phyloP scores from a whole-genome alignment of 2,329 filamentous ascomycete genomes.

The Cercospora sesami region DNA sequence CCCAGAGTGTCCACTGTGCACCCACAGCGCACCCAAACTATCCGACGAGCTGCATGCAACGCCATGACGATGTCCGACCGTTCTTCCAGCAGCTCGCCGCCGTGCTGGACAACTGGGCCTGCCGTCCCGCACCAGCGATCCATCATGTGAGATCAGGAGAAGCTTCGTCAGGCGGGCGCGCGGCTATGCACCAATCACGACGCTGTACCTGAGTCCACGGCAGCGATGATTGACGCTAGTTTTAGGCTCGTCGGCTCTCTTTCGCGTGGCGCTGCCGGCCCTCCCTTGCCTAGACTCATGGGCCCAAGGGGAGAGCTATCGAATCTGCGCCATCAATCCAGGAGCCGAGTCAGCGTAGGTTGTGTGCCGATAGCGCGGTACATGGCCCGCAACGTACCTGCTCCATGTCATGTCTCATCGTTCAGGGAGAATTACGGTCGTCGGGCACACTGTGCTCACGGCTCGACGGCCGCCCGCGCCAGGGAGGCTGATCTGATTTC shows the following conservation, averaged over 20 bases:
- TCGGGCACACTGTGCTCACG: background rate
- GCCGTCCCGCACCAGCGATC: slow-evolving; percentile 9
- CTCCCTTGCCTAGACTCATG: slow-evolving; percentile 6
- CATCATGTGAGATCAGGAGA: slow-evolving; percentile 18
- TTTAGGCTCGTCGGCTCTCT: slow-evolving; percentile 22
- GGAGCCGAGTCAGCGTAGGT: slow-evolving; percentile 15
- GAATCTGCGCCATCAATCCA: background rate
- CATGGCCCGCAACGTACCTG: slow-evolving; percentile 5
- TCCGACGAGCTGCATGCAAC: background rate
- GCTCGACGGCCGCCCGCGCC: background rate
- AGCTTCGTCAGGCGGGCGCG: slow-evolving; percentile 11
- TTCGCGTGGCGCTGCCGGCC: slow-evolving; percentile 12
- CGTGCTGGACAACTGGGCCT: background rate
- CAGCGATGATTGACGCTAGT: slow-evolving; percentile 7
- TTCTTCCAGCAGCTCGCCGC: background rate
- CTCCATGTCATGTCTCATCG: slow-evolving; percentile 6
- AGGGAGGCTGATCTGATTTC: background rate
- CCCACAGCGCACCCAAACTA: background rate
- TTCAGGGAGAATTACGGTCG: background rate
- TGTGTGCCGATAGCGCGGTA: slow-evolving; percentile 13
- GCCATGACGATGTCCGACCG: background rate
- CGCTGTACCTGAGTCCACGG: slow-evolving; percentile 14
- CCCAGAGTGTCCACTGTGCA: background rate
- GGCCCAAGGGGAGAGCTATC: background rate
- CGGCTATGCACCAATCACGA: slow-evolving; percentile 20